A percentile compares a stretch with the other conserved stretches of the same genome.
Evolutionary conservation across 768 basidiomycete genomes (phyloP).

Genomic region (Agrocybe praecox): DNA sequence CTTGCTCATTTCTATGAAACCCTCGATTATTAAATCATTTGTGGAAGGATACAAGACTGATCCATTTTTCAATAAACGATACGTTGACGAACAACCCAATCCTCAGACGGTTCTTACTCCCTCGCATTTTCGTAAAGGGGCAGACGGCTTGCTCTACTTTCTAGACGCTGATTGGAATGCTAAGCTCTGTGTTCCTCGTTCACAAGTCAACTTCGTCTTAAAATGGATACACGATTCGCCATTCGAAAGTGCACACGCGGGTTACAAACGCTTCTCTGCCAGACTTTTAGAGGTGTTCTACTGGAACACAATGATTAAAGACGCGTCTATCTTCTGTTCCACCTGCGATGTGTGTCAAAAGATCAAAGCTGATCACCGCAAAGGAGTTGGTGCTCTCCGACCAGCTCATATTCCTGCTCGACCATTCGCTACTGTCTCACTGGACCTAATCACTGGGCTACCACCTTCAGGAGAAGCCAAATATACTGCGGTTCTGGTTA

Average conservation of each 20-base stretch:
- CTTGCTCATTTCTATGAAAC: too few relatives aligned
- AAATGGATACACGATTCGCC: conserved; percentile 24
- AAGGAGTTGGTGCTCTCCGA: conserved; percentile 31
- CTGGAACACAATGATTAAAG: conserved; percentile 32
- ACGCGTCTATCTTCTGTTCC: conserved; percentile 19
- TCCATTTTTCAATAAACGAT: too few relatives aligned
- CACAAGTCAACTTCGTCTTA: conserved; percentile 16
- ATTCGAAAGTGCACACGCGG: conserved; percentile 28
- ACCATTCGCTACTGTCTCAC: conserved; percentile 31
- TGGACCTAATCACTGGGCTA: conserved; percentile 39
- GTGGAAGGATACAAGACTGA: too few relatives aligned
- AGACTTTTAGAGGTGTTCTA: conserved; percentile 24
- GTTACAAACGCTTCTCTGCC: conserved; percentile 26
- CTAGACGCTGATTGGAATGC: conserved; percentile 21
- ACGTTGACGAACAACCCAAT: too few relatives aligned
- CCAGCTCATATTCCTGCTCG: conserved; percentile 31
- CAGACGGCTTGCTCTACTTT: conserved; percentile 24
- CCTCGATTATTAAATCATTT: too few relatives aligned
- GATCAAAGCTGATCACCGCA: conserved; percentile 22
- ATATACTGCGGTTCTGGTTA: conserved; percentile 29
- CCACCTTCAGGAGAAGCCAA: conserved; percentile 29
- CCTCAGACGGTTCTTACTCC: too few relatives aligned
- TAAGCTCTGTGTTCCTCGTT: conserved; percentile 28
- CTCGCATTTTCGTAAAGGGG: not conserved
- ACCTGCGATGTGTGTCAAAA: conserved; percentile 31